Percentiles rank a stretch among this genome's conserved stretches.
Conservation (phyloP, 148 eudicot genomes). For the Rhododendron molle region DNA sequence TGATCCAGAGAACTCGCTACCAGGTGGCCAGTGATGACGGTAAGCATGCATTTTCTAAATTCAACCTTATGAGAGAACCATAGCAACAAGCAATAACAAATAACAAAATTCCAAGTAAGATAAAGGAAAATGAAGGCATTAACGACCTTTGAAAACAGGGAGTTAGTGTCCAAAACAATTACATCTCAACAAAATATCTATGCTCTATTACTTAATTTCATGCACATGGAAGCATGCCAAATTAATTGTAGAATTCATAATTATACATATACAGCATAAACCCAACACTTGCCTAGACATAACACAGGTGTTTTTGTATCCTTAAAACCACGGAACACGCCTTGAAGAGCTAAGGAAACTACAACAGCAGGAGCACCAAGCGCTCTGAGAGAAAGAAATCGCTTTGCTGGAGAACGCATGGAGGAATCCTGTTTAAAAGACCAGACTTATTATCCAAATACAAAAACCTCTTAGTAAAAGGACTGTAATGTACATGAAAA, state of each 20-base stretch:
- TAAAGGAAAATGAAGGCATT: not conserved
- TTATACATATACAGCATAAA: not conserved
- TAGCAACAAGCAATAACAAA: not conserved
- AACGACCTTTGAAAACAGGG: not conserved
- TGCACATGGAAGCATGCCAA: not conserved
- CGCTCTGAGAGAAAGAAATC: conserved; percentile 74
- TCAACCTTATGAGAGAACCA: not conserved
- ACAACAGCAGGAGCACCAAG: conserved; percentile 98
- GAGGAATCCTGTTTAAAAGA: conserved; percentile 55
- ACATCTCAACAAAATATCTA: not conserved
- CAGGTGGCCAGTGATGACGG: not conserved
- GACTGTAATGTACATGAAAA: not conserved
- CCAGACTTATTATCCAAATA: not conserved
- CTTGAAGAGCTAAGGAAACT: conserved; percentile 92
- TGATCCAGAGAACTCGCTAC: not conserved
- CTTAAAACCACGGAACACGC: conserved; percentile 92
- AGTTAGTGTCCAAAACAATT: not conserved
- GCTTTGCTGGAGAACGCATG: conserved; percentile 70
- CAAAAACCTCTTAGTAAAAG: not conserved
- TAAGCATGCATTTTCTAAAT: conserved; percentile 2
- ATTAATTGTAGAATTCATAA: not conserved
- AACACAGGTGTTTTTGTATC: conserved; percentile 93
- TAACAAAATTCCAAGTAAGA: not conserved
- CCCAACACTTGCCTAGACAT: conserved; percentile 63
- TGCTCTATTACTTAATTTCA: not conserved